Conservation (phyloP, 192 early-diverging fungal genomes). For the Coemansia sp. region DNA sequence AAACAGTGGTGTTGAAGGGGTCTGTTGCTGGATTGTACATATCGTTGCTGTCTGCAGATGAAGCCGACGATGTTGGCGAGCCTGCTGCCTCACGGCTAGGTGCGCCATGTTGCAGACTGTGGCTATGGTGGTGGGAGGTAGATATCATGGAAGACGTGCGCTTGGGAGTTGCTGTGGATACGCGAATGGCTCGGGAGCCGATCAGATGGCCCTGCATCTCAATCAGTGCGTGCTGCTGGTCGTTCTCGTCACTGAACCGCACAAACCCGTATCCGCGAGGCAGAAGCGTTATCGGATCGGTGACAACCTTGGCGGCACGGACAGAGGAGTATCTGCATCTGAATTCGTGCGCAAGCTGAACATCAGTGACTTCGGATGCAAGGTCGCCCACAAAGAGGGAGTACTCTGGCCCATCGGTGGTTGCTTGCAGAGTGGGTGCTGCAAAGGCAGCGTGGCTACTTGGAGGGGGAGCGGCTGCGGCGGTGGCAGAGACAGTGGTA, state of each 20-base stretch:
- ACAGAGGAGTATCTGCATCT: slow-evolving; percentile 80
- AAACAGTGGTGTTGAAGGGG: slow-evolving; percentile 94
- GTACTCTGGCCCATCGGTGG: slow-evolving; percentile 71
- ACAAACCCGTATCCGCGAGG: slow-evolving; percentile 96
- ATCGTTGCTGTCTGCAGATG: slow-evolving; percentile 40
- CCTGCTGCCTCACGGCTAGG: slow-evolving; percentile 24
- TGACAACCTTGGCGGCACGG: slow-evolving; percentile 92
- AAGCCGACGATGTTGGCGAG: slow-evolving; percentile 35
- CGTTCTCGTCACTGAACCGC: slow-evolving; percentile 81
- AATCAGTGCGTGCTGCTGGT: slow-evolving; percentile 82
- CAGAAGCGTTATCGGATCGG: slow-evolving; percentile 77
- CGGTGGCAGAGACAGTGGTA: neutral
- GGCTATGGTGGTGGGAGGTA: slow-evolving; percentile 21
- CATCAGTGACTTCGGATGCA: slow-evolving; percentile 85
- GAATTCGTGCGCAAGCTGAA: slow-evolving; percentile 69
- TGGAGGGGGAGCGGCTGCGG: slow-evolving; percentile 4
- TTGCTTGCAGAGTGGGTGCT: neutral
- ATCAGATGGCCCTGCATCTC: slow-evolving; percentile 87
- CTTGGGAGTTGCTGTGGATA: slow-evolving; percentile 77
- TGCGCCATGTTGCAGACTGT: slow-evolving; percentile 7
- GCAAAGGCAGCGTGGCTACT: neutral
- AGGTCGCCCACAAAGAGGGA: slow-evolving; percentile 97
- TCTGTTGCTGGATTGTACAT: slow-evolving; percentile 60
- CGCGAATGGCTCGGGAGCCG: slow-evolving; percentile 87
- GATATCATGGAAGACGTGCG: slow-evolving; percentile 33